phyloP scores from a whole-genome alignment of 116 monocot genomes.

The Trichopus zeylanicus region DNA sequence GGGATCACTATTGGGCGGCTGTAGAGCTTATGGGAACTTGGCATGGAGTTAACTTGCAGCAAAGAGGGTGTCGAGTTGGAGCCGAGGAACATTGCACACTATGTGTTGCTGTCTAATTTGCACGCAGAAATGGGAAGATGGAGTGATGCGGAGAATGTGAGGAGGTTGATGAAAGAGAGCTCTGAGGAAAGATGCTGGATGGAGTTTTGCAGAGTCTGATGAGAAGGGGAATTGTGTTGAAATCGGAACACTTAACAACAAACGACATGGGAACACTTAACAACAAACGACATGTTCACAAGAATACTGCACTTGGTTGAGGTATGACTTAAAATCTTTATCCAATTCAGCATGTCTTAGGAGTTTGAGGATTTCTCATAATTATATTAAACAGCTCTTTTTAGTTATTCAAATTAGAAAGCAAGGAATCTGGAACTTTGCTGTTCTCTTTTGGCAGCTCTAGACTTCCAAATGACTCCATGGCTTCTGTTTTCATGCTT shows the following conservation, averaged over 20 bases:
- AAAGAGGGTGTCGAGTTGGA: conserved; percentile 32
- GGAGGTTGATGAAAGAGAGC: conserved; percentile 13
- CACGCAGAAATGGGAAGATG: conserved; percentile 39
- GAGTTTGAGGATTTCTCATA: too few species aligned
- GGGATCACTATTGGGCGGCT: conserved; percentile 29
- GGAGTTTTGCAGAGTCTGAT: conserved; percentile 2
- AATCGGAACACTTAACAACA: too few species aligned
- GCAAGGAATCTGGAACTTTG: not conserved
- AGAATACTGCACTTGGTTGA: too few species aligned
- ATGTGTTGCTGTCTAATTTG: conserved; percentile 28
- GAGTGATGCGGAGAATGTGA: conserved; percentile 22
- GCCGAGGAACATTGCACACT: conserved; percentile 25
- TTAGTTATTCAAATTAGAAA: too few species aligned
- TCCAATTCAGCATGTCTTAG: too few species aligned
- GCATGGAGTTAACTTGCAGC: conserved; percentile 23
- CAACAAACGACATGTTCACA: too few species aligned
- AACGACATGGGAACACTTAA: too few species aligned
- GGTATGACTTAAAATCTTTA: too few species aligned
- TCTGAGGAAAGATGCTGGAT: conserved; percentile 15
- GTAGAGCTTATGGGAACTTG: conserved; percentile 19
- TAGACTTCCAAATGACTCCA: conserved; percentile 2
- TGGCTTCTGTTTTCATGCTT: not conserved
- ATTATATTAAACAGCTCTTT: too few species aligned
- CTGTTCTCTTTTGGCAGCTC: not conserved
- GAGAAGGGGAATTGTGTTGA: too few species aligned